Percentiles rank a stretch among this genome's conserved stretches.
phyloP scores from a whole-genome alignment of 2,329 filamentous ascomycete species.

The Iodosphaeria phyllophila region DNA sequence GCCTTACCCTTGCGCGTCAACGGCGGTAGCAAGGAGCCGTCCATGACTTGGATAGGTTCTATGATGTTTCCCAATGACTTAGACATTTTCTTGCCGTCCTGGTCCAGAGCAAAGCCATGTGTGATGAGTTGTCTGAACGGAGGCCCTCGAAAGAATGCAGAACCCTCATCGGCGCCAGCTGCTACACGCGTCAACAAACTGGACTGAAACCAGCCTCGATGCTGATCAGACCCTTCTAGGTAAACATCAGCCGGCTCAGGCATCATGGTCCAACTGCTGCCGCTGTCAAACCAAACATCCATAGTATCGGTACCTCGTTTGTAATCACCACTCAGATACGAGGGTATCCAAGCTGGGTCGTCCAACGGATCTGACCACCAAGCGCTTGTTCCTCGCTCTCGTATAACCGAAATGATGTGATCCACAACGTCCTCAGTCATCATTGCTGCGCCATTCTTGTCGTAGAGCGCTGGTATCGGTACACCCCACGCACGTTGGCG shows the following conservation, averaged over 20 bases:
- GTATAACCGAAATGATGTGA: conserved; percentile 67
- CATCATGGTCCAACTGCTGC: conserved; percentile 68
- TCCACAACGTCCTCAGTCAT: conserved; percentile 62
- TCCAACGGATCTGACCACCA: conserved; percentile 79
- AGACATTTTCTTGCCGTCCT: conserved; percentile 92
- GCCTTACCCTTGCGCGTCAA: conserved; percentile 40
- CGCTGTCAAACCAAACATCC: conserved; percentile 99
- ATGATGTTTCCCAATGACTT: conserved; percentile 89
- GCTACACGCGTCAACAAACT: conserved; percentile 77
- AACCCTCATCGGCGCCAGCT: conserved; percentile 24
- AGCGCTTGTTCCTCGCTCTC: conserved; percentile 64
- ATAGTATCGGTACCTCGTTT: conserved; percentile 81
- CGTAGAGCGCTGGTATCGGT: conserved; percentile 81
- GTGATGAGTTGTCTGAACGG: conserved; percentile 87
- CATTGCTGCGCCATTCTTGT: conserved; percentile 52
- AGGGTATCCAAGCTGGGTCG: conserved; percentile 60
- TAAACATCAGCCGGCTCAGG: conserved; percentile 58
- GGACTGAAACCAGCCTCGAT: conserved; percentile 97
- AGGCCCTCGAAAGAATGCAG: conserved; percentile 20
- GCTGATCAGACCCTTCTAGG: conserved; percentile 86
- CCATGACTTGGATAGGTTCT: conserved; percentile 64
- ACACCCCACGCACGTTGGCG: conserved; percentile 92
- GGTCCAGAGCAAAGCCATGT: conserved; percentile 85
- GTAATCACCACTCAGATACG: conserved; percentile 41
- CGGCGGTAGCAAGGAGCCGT: conserved; percentile 58